These are phyloP conservation scores for Cyclotella atomus DNA, from an alignment of 108 stramenopile genomes.

Conservation along the genomic window DNA sequence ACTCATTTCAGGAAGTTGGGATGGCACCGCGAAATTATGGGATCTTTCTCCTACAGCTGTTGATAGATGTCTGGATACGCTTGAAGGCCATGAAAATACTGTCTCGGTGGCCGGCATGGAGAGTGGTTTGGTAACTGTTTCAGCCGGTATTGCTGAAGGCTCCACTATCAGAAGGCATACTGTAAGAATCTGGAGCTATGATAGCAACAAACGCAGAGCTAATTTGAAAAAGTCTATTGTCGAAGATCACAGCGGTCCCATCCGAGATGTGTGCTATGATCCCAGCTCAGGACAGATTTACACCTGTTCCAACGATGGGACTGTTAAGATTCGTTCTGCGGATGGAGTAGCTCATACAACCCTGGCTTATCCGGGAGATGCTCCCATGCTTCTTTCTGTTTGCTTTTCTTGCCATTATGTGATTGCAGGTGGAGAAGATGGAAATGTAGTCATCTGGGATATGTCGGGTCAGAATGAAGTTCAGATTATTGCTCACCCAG, in stretches of 20 bases:
- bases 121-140: conserved; percentile 67
- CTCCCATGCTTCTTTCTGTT: conserved; percentile 78
- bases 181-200: conserved; percentile 70
- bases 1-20: conserved; percentile 85
- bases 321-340: conserved; percentile 84
- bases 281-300: conserved; percentile 58
- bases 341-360: conserved; percentile 82
- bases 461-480: conserved; percentile 15
- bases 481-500: conserved; percentile 75
- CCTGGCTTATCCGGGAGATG: conserved; percentile 63
- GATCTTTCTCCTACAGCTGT: conserved; percentile 47
- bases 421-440: conserved; percentile 79
- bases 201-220: conserved; percentile 23
- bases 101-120: conserved; percentile 59
- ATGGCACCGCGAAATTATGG: conserved; percentile 90
- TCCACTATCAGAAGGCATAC: conserved; percentile 67
- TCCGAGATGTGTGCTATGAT: conserved; percentile 75
- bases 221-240: conserved; percentile 50
- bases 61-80: conserved; percentile 56
- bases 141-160: conserved; percentile 78
- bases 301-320: conserved; percentile 93
- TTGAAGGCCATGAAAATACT: conserved; percentile 83
- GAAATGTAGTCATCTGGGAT: conserved; percentile 76
- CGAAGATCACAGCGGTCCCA: conserved; percentile 86
- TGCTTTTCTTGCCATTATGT: conserved; percentile 31